Base-by-base conservation (phyloP, 2,329 filamentous ascomycete species). In the Diplodia mutila region DNA sequence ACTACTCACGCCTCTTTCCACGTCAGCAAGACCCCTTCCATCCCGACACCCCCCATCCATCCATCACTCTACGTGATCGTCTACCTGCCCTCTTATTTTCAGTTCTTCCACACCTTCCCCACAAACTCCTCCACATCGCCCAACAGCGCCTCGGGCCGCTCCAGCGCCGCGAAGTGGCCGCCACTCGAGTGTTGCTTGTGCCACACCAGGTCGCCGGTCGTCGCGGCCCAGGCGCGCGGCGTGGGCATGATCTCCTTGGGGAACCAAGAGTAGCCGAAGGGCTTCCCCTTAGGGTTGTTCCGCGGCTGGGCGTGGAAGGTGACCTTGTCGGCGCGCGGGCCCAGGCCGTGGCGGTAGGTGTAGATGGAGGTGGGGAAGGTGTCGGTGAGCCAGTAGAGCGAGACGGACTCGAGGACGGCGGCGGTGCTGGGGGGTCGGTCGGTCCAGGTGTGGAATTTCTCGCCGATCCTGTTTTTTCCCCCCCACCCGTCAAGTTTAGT, bases 371-470 rank as follows among this genome's bases (percentile, higher is more conserved):
- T 77, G 0, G 84, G 80, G 63, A 83, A 81, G 12, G 78, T 81
- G 37, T 80, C 77, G 0, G 85, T 87, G 70, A 87, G 80, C 85
- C 85, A 89, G 74, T 87, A 88, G 7, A 88, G 74, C 2, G 81
- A 82, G 32, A 86, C 80, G 55, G 80, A 76, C 37, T 83, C 83
- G 1, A 89, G 77, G n/a, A 88, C 85, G 14, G 75, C 74, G 51
- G 34, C n/a, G 3, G 34, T 11, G 81, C 75, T 32, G 77, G 70
- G 79, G 84, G 37, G 76, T 73, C 4, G 76, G 70, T 88, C 85
- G 3, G 79, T 78, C 86, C 85, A 89, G 39, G 83, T 82, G 4
- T 86, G 74, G 69, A 86, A 83, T 71, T 88, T 88, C 70, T 89
- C 86, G 18, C 84, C 85, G 52, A 88, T 82, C 55, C 54, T 59